These are phyloP conservation scores for Mucor circinelloides DNA, from an alignment of 371 early-diverging fungal genomes.

Conservation along the genomic window DNA sequence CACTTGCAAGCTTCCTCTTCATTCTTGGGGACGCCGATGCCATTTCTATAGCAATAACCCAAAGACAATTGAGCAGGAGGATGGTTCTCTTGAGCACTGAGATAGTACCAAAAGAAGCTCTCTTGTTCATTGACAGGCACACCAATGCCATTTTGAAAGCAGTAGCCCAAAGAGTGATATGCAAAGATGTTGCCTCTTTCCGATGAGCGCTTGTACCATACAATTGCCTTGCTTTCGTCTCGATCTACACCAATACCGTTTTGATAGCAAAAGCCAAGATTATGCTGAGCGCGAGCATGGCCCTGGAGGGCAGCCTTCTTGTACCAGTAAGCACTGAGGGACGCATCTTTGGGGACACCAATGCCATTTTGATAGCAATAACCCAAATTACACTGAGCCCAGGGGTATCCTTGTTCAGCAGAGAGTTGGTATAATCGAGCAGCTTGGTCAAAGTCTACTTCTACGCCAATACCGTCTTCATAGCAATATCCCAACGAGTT, in stretches of 20 bases:
- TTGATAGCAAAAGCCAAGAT: slow-evolving; percentile 86
- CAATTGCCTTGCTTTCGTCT: slow-evolving; percentile 65
- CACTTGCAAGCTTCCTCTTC: slow-evolving; percentile 66
- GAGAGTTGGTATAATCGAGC: slow-evolving; percentile 71
- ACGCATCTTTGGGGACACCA: slow-evolving; percentile 66
- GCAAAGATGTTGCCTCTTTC: slow-evolving; percentile 78
- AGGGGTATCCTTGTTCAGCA: slow-evolving; percentile 63
- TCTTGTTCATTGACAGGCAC: slow-evolving; percentile 62
- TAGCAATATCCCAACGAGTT: slow-evolving; percentile 80
- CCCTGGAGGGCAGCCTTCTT: slow-evolving; percentile 76
- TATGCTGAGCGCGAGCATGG: slow-evolving; percentile 84
- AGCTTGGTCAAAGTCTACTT: slow-evolving; percentile 40
- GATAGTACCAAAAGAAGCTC: slow-evolving; percentile 75
- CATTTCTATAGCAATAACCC: slow-evolving; percentile 81
- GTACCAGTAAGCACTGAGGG: slow-evolving; percentile 77
- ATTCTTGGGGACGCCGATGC: slow-evolving; percentile 67
- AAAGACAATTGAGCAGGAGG: slow-evolving; percentile 75
- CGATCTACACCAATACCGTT: slow-evolving; percentile 74
- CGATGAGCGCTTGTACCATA: slow-evolving; percentile 73
- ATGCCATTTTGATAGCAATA: slow-evolving; percentile 86
- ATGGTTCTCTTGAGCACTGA: slow-evolving; percentile 67
- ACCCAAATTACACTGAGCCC: slow-evolving; percentile 78
- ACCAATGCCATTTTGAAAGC: slow-evolving; percentile 89
- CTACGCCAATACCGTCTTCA: slow-evolving; percentile 76
- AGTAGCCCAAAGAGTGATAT: slow-evolving; percentile 84